Base-by-base conservation (phyloP, 257 asterid species). In the Coffea canephora region DNA sequence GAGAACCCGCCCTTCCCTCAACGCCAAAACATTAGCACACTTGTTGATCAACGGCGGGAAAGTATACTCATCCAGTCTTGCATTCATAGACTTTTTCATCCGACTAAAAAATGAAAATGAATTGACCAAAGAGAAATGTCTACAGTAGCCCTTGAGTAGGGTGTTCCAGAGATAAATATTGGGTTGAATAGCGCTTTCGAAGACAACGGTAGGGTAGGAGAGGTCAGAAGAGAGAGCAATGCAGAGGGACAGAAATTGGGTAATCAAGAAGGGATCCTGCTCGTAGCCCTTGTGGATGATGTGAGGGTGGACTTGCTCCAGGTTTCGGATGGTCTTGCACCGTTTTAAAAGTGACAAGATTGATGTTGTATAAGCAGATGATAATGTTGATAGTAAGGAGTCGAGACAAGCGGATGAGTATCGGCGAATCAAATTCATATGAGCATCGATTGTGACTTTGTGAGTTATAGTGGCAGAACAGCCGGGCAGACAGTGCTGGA, bases 141-240 rank as follows among this genome's bases (percentile, higher is more conserved):
- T 82, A 77, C 90, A 89, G 19, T 86, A 89, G 36, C 83, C 82
- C 77, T 89, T 89, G 39, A 93, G 67, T 82, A 91, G 73, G 54
- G 84, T 89, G 79, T 91, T 93, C 93, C 94, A 93, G 27, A 93
- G 86, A 74, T 87, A 89, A 39, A 83, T 83, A 64, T 90, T 90
- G 23, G 98, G 98, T 71, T 67, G 62, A 55, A 5, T 14, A 45
- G 91, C 89, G 64, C 83, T 77, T 74, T 89, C 77, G 83, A 93
- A 93, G 39, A 90, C 75, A 70, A 85, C 46, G 52, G 89, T 87
- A 34, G 87, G 80, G 85, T 91, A 93, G 3, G 84, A 67, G 11
- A 84, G 39, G 78, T 77, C 77, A 71, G 81, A 46, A 71, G 91
- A 75, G 73, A 89, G 70, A n/a, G 85, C 31, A 73, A 78, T 67